Base-by-base conservation (phyloP, 2,329 filamentous ascomycete species). In the Ophiostoma piceae region DNA sequence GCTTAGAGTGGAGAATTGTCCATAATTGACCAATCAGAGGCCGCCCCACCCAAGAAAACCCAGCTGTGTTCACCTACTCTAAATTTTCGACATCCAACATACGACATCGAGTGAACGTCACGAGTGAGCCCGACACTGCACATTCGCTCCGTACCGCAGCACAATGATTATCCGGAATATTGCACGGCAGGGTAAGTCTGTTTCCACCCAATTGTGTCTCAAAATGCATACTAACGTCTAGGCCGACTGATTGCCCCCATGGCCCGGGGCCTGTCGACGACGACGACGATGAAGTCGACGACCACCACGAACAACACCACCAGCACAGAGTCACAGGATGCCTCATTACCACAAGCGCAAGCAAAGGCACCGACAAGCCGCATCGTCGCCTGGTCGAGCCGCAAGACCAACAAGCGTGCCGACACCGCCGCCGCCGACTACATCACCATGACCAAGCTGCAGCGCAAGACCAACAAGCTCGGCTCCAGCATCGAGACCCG, bases 141-240 rank as follows among this genome's bases (percentile, higher is more conserved):
- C 66, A 51, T 14, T 22, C 41, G 32, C 32, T 5, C 67, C 64
- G 29, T 60, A 73, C 73, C 71, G 73, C 76, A 39, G 22, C 78
- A 78, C 76, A 74, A 88, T 88, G 86, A 86, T 87, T 75, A 75
- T 85, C 74, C 83, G 85, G 80, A 86, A 82, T 76, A 78, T 81
- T 73, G 80, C 80, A 77, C 84, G 84, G 83, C 80, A 86, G 77
- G 82, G 86, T 87, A 79, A 75, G 82, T 19, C 5, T 22, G 2
- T 65, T 7, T 39, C 19, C 0, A 8, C 4, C 43, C 16, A 47
- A n/a, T 1, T 14, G 12, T 8, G 11, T 6, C 12, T 14, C 9
- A 12, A 11, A n/a, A n/a, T 35, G 19, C 37, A 16, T 43, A 78
- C 74, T 75, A 80, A 66, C 82, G 83, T 7, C 3, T 47, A 66